Conservation (phyloP, 1,139 yeast genomes). For the Geotrichum restrictum region DNA sequence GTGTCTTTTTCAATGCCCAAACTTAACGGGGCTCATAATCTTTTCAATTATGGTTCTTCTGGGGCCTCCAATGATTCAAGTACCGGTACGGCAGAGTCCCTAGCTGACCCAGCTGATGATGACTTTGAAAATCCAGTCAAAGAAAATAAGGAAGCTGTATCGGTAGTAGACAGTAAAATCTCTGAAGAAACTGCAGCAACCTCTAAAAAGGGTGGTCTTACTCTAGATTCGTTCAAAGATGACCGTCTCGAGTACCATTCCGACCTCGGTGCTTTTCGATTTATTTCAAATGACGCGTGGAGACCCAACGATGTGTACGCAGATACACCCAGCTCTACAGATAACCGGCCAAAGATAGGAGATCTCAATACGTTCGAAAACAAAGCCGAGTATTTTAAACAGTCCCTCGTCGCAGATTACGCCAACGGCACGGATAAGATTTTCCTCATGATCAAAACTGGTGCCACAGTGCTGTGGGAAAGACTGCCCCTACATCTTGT, state of each 20-base stretch:
- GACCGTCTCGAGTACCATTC: conserved; percentile 7
- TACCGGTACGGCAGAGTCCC: no score
- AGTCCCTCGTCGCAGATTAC: conserved; percentile 30
- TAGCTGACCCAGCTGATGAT: no score
- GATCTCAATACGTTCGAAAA: conserved; percentile 10
- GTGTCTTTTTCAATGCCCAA: conserved; percentile 9
- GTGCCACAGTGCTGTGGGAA: conserved; percentile 39
- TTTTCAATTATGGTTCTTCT: not conserved
- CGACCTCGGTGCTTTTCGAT: conserved; percentile 13
- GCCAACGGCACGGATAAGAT: conserved; percentile 29
- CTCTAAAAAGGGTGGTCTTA: conserved; percentile 28
- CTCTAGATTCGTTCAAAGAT: conserved; percentile 6
- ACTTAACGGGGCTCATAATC: not conserved
- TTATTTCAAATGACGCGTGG: conserved; percentile 20
- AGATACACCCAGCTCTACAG: not conserved
- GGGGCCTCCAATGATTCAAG: no score
- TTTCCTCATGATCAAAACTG: conserved; percentile 40
- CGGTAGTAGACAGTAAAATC: conserved; percentile 7
- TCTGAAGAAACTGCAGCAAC: conserved; percentile 44
- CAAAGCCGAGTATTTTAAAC: conserved; percentile 26
- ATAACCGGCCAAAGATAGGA: conserved; percentile 13
- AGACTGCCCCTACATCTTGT: conserved; percentile 39
- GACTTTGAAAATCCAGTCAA: no score
- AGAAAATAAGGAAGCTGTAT: no score
- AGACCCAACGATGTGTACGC: conserved; percentile 16